phyloP scores from a whole-genome alignment of 805 yeast genomes.

The Suhomyces tanzawaensis region DNA sequence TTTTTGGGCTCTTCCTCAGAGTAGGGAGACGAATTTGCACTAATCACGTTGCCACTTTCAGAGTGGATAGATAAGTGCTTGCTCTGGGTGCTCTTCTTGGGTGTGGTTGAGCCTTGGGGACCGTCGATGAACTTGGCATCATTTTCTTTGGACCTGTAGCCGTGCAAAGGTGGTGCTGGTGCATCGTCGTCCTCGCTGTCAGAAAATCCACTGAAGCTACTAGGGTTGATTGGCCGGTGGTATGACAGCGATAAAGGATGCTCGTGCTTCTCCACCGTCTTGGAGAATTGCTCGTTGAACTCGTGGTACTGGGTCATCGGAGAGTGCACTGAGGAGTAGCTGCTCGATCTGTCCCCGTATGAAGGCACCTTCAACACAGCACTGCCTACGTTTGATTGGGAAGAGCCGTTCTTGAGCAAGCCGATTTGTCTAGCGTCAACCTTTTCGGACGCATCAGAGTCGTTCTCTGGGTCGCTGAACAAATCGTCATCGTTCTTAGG shows the following conservation, averaged over 20 bases:
- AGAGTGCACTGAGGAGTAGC: slow-evolving; percentile 39
- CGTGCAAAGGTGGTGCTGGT: slow-evolving; percentile 23
- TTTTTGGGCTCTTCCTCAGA: slow-evolving; percentile 12
- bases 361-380: slow-evolving; percentile 24
- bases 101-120: slow-evolving; percentile 18
- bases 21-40: slow-evolving; percentile 16
- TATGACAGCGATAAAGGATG: background rate
- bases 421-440: slow-evolving; percentile 23
- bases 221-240: slow-evolving; percentile 1
- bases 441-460: slow-evolving; percentile 14
- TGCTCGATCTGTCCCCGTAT: slow-evolving; percentile 26
- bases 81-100: slow-evolving; percentile 8
- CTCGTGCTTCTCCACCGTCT: slow-evolving; percentile 17
- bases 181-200: slow-evolving; percentile 16
- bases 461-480: slow-evolving; percentile 33
- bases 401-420: slow-evolving; percentile 3
- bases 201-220: slow-evolving; percentile 11
- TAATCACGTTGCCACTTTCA: slow-evolving; percentile 21
- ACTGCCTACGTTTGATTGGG: slow-evolving; percentile 5
- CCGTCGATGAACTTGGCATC: slow-evolving; percentile 12
- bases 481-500: slow-evolving; percentile 38
- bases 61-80: slow-evolving; percentile 25
- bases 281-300: slow-evolving; percentile 38
- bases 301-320: slow-evolving; percentile 45
- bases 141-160: background rate